Percentiles rank a stretch among this genome's conserved stretches.
phyloP scores from a whole-genome alignment of 2,329 filamentous ascomycete species.

The Colletotrichum tofieldiae region DNA sequence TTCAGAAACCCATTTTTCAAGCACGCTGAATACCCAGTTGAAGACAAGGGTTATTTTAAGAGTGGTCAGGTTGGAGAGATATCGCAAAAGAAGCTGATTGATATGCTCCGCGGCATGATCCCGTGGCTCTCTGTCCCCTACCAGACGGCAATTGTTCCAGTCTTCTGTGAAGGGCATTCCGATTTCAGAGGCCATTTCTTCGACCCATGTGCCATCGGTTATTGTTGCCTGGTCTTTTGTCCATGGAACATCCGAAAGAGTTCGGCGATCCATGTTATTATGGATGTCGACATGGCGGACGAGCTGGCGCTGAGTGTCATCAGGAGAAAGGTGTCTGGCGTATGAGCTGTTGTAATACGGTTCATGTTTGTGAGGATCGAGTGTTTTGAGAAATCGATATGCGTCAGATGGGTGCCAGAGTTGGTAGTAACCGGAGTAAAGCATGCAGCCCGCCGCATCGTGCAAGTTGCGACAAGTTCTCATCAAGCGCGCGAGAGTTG shows the following conservation, averaged over 20 bases:
- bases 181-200: background rate
- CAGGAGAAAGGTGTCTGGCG: background rate
- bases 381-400: background rate
- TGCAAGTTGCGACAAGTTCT: constrained; percentile 21
- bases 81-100: background rate
- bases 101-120: background rate
- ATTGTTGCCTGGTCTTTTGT: background rate
- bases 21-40: background rate
- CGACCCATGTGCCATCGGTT: background rate
- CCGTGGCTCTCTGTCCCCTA: background rate
- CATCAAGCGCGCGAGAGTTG: constrained; percentile 20
- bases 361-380: background rate
- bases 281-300: constrained; percentile 18
- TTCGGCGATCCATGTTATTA: background rate
- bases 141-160: background rate
- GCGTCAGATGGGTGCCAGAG: constrained; percentile 6
- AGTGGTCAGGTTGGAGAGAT: background rate
- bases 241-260: background rate
- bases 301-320: background rate
- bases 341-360: background rate
- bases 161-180: background rate
- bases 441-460: constrained; percentile 21
- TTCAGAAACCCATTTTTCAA: background rate
- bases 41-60: background rate
- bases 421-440: constrained; percentile 24